Evolutionary conservation across 176 grass and related monocot genomes (phyloP).

Genomic region (Areca catechu): DNA sequence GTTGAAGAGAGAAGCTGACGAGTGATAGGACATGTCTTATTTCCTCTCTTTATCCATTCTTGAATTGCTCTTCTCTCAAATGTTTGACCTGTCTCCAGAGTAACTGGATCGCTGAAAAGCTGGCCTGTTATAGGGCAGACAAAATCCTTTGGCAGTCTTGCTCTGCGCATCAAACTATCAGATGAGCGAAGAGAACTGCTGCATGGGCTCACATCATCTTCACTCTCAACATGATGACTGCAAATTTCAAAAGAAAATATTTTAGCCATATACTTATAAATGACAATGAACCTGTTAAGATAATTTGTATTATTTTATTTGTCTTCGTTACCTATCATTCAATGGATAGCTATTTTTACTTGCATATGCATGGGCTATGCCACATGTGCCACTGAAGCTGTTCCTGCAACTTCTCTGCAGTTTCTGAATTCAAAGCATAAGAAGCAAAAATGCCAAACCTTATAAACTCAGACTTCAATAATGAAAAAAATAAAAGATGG

Average conservation of each 20-base stretch:
- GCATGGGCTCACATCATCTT: neutral
- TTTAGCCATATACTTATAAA: neutral
- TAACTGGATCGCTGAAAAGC: neutral
- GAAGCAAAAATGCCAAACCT: neutral
- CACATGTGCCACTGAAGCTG: neutral
- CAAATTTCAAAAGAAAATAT: neutral
- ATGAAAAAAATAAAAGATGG: too few species aligned
- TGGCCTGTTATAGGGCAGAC: constrained; percentile 1
- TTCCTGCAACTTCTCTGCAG: neutral
- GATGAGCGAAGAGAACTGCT: neutral
- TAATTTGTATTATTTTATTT: too few species aligned
- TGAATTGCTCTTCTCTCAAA: neutral
- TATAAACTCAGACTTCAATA: neutral
- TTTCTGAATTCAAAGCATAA: neutral
- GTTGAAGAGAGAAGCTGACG: neutral
- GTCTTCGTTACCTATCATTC: neutral
- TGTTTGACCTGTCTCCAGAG: constrained; percentile 6
- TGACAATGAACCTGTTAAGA: neutral
- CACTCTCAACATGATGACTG: constrained; percentile 1
- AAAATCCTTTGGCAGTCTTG: constrained; percentile 1
- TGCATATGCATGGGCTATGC: neutral
- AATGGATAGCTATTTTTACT: neutral
- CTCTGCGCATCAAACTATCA: neutral
- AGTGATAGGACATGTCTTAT: neutral
- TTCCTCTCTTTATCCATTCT: constrained; percentile 3